A percentile compares a stretch with the other conserved stretches of the same genome.
Conservation (phyloP, 148 eudicot genomes). For the Diospyros kaki region DNA sequence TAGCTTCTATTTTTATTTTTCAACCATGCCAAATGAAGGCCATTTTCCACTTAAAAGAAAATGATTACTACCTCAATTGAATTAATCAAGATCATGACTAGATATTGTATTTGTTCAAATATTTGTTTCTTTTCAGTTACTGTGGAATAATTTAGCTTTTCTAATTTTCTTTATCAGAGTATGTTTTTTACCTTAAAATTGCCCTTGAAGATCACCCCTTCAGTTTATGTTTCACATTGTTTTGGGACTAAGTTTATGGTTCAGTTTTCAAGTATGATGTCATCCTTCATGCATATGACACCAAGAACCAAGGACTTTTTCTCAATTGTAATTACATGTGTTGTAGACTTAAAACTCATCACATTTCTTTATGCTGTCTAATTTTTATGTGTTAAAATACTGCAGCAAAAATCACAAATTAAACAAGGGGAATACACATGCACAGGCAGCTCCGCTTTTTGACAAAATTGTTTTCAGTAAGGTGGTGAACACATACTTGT, state of each 20-base stretch:
- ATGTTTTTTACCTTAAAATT: not conserved
- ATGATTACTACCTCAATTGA: not conserved
- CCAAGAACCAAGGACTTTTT: not conserved
- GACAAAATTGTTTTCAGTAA: slow-evolving; percentile 88
- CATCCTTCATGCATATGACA: not conserved
- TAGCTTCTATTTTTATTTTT: not conserved
- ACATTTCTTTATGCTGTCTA: not conserved
- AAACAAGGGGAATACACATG: slow-evolving; percentile 66
- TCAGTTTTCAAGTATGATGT: not conserved
- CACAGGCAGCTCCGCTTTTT: slow-evolving; percentile 68
- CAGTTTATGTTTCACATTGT: not conserved
- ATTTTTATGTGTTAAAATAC: slow-evolving; percentile 10
- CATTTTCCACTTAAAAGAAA: not conserved
- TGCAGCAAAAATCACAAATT: slow-evolving; percentile 69
- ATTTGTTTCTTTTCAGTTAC: no score
- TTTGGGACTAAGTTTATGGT: not conserved
- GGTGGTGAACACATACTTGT: slow-evolving; percentile 34
- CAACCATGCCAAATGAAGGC: not conserved
- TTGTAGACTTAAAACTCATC: not conserved
- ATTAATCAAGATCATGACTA: not conserved
- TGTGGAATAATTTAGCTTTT: not conserved
- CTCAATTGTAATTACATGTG: not conserved
- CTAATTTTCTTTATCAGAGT: not conserved
- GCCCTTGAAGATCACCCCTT: not conserved
- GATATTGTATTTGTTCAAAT: not conserved